Percentiles rank a stretch among this genome's conserved stretches.
Conservation (phyloP, 352 stramenopile genomes). For the Pythium aquatile region DNA sequence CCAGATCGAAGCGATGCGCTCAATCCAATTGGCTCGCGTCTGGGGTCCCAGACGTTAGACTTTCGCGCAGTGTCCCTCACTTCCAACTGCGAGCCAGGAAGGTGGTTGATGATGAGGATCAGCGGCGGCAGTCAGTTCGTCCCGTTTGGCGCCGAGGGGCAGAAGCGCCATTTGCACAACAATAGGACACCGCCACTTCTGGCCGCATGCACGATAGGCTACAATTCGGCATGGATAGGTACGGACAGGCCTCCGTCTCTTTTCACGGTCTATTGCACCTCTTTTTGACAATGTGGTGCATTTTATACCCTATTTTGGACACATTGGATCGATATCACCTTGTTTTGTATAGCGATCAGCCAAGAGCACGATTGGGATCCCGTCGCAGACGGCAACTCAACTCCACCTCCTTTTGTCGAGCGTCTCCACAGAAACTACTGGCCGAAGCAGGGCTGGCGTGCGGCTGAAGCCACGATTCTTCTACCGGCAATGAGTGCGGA, state of each 20-base stretch:
- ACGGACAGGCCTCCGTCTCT: constrained; percentile 18
- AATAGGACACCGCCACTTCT: constrained; percentile 3
- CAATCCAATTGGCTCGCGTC: not conserved
- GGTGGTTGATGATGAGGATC: constrained; percentile 13
- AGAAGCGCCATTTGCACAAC: constrained; percentile 12
- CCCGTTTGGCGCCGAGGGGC: constrained; percentile 13
- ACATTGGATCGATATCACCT: not conserved
- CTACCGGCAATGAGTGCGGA: not conserved
- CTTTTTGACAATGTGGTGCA: not conserved
- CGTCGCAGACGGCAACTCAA: not conserved
- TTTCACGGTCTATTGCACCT: not conserved
- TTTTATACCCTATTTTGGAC: not conserved
- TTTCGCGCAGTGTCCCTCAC: constrained; percentile 3
- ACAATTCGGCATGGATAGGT: constrained; percentile 20
- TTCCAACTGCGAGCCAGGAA: not conserved
- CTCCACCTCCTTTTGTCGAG: not conserved
- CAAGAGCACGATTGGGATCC: not conserved
- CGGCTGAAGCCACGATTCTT: not conserved
- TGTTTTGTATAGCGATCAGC: not conserved
- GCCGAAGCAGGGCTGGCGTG: not conserved
- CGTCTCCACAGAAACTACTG: not conserved
- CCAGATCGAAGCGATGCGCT: constrained; percentile 2
- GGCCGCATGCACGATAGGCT: not conserved
- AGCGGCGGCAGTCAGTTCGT: constrained; percentile 21
- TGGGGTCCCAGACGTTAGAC: constrained; percentile 3